Conservation (phyloP, 2,329 filamentous ascomycete genomes). For the Nigrospora osmanthi region DNA sequence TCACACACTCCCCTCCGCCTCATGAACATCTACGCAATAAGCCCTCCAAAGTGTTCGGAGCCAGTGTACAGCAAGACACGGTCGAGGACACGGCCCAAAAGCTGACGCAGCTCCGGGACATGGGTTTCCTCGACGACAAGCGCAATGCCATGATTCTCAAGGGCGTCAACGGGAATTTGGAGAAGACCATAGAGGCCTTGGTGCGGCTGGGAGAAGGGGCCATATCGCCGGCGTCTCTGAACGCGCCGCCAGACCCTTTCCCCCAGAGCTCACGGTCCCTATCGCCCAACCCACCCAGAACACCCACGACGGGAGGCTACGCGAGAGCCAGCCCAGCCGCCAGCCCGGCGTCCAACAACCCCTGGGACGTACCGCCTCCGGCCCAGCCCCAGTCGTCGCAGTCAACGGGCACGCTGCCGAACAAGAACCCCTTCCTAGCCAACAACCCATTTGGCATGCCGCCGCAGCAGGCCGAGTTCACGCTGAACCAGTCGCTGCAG, state of each 20-base stretch:
- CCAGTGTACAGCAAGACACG: constrained; percentile 49
- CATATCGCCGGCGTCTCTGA: constrained; percentile 33
- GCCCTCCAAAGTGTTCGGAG: constrained; percentile 61
- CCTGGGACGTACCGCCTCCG: constrained; percentile 52
- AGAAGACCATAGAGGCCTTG: constrained; percentile 78
- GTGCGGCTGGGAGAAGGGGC: constrained; percentile 71
- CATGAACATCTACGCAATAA: constrained; percentile 44
- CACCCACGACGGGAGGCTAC: constrained; percentile 18
- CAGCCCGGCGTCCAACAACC: constrained; percentile 44
- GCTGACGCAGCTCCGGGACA: constrained; percentile 68
- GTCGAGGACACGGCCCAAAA: constrained; percentile 65
- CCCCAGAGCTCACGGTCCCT: constrained; percentile 29
- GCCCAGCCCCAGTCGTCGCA: constrained; percentile 55
- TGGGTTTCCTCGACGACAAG: constrained; percentile 84
- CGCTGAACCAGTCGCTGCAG: constrained; percentile 64
- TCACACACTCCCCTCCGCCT: constrained; percentile 15
- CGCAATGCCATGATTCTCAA: constrained; percentile 77
- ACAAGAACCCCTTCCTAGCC: constrained; percentile 48
- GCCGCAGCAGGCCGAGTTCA: constrained; percentile 29
- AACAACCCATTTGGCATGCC: constrained; percentile 65
- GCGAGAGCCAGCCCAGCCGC: constrained; percentile 19
- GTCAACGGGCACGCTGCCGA: constrained; percentile 54
- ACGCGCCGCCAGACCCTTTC: constrained; percentile 39
- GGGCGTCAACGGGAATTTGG: constrained; percentile 75
- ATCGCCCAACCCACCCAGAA: constrained; percentile 38